These are phyloP conservation scores for Kappamyces sp. DNA, from an alignment of 192 early-diverging fungal species.

Conservation along the genomic window DNA sequence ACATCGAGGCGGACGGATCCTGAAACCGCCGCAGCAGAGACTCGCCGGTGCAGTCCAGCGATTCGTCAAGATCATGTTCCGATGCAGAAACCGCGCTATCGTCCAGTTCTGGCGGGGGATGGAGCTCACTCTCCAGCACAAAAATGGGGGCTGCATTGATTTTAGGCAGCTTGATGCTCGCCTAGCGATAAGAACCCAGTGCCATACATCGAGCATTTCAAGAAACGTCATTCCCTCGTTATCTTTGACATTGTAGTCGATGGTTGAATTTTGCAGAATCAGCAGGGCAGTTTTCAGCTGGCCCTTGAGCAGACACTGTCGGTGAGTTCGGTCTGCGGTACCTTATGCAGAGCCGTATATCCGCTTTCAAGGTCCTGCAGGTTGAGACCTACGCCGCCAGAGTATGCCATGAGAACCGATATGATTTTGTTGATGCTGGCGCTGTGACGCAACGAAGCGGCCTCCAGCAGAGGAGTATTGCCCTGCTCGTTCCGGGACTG, in stretches of 20 bases:
- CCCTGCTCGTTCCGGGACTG: slow-evolving; percentile 20
- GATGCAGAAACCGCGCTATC: background rate
- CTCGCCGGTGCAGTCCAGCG: background rate
- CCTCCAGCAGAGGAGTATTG: slow-evolving; percentile 21
- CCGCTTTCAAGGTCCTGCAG: slow-evolving; percentile 57
- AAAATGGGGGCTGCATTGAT: too few species aligned
- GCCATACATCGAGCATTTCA: slow-evolving; percentile 34
- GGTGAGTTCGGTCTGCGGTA: background rate
- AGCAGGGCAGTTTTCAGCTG: slow-evolving; percentile 44
- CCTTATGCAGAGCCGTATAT: slow-evolving; percentile 65
- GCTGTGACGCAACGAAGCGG: slow-evolving; percentile 17
- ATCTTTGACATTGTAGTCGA: slow-evolving; percentile 47
- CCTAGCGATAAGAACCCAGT: background rate
- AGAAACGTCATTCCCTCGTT: slow-evolving; percentile 44
- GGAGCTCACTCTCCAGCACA: background rate
- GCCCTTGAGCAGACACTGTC: slow-evolving; percentile 53
- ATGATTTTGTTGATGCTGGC: slow-evolving; percentile 13
- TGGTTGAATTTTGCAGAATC: slow-evolving; percentile 37
- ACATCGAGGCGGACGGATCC: slow-evolving; percentile 21
- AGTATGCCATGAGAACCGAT: slow-evolving; percentile 1
- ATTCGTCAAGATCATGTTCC: background rate
- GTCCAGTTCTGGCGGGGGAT: slow-evolving; percentile 1
- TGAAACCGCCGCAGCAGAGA: slow-evolving; percentile 16
- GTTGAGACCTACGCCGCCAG: slow-evolving; percentile 46
- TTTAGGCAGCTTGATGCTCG: slow-evolving; percentile 15